These are phyloP conservation scores for Xylaria sp. DNA, from an alignment of 2,329 filamentous ascomycete genomes.

Conservation along the genomic window DNA sequence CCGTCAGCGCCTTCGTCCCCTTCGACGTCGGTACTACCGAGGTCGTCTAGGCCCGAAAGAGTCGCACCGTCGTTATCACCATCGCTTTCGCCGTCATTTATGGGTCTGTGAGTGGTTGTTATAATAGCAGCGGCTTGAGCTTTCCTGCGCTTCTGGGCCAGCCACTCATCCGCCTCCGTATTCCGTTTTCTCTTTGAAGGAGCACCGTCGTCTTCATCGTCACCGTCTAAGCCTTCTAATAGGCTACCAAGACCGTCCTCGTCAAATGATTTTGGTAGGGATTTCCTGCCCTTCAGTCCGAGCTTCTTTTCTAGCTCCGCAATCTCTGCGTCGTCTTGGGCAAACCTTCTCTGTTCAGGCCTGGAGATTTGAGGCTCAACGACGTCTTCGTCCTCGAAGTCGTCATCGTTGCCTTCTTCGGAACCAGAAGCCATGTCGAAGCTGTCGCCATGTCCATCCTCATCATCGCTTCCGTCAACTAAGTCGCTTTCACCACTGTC, in stretches of 20 bases:
- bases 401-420: constrained; percentile 38
- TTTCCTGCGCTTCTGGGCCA: constrained; percentile 60
- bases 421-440: constrained; percentile 28
- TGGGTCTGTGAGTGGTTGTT: constrained; percentile 6
- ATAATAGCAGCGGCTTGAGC: constrained; percentile 34
- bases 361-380: constrained; percentile 34
- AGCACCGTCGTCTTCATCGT: constrained; percentile 47
- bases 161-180: constrained; percentile 61
- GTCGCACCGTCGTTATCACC: constrained; percentile 29
- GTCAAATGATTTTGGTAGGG: constrained; percentile 69
- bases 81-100: constrained; percentile 31
- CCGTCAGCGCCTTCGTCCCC: constrained; percentile 36
- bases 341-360: constrained; percentile 64
- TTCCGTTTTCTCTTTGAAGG: constrained; percentile 65
- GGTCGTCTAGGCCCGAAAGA: constrained; percentile 16
- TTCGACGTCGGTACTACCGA: constrained; percentile 26
- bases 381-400: constrained; percentile 12
- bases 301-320: constrained; percentile 84
- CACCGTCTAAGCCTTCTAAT: constrained; percentile 68
- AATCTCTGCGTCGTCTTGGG: constrained; percentile 86
- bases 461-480: no score
- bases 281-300: constrained; percentile 77
- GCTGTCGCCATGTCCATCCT: constrained; percentile 29
- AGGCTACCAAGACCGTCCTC: constrained; percentile 85
- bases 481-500: no score